Conservation (phyloP, 2,329 filamentous ascomycete genomes). For the Podosphaera fusca region DNA sequence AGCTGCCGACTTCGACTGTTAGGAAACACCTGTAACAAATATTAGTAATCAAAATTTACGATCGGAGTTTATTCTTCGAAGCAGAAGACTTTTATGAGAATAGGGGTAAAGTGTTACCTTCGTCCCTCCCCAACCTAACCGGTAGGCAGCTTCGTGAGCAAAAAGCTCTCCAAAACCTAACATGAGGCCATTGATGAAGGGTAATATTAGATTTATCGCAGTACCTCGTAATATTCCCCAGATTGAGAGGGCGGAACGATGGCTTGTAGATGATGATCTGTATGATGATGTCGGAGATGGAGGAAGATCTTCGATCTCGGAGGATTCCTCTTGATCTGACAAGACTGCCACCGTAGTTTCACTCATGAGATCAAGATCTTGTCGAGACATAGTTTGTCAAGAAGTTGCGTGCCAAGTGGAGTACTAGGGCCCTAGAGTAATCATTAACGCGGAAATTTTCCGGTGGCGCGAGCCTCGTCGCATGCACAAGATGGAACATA, state of each 20-base stretch:
- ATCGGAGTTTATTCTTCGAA: background rate
- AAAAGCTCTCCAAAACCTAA: constrained; percentile 91
- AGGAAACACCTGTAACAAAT: constrained; percentile 14
- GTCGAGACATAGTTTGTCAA: background rate
- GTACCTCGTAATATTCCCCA: constrained; percentile 72
- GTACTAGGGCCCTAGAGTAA: background rate
- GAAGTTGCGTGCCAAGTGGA: background rate
- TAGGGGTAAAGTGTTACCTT: constrained; percentile 35
- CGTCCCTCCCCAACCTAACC: constrained; percentile 80
- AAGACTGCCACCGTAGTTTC: constrained; percentile 56
- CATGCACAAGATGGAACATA: background rate
- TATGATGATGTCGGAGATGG: constrained; percentile 37
- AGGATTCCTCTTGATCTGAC: constrained; percentile 65
- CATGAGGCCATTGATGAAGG: constrained; percentile 97
- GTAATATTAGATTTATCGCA: constrained; percentile 84
- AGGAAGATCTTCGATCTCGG: constrained; percentile 34
- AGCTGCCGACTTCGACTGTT: constrained; percentile 21
- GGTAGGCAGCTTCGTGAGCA: constrained; percentile 83
- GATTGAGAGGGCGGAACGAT: constrained; percentile 73
- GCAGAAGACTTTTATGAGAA: background rate
- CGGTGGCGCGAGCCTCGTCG: background rate
- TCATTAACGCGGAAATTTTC: background rate
- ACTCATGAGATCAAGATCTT: constrained; percentile 29
- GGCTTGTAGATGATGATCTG: constrained; percentile 44
- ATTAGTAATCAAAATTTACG: background rate